Conservation (phyloP, 768 basidiomycete species). For the Hericium erinaceus region DNA sequence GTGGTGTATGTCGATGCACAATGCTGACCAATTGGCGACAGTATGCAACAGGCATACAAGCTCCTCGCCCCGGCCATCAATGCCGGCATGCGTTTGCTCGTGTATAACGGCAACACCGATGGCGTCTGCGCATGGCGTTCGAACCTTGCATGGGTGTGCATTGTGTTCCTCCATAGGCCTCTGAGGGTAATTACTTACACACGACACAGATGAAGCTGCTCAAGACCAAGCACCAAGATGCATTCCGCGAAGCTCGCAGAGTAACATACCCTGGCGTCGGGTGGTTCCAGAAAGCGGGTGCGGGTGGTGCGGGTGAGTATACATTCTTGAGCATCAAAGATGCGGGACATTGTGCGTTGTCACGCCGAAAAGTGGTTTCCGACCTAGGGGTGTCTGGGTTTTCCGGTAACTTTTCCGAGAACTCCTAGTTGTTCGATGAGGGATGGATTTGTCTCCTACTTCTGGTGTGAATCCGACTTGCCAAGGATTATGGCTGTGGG, state of each 20-base stretch:
- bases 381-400: too few species aligned
- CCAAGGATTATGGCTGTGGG: too few species aligned
- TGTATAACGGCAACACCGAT: not conserved
- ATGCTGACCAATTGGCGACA: not conserved
- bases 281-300: not conserved
- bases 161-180: too few species aligned
- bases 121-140: not conserved
- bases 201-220: not conserved
- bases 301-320: not conserved
- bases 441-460: too few species aligned
- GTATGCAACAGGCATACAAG: not conserved
- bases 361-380: too few species aligned
- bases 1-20: not conserved
- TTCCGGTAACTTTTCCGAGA: too few species aligned
- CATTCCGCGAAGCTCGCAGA: not conserved
- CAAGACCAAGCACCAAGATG: not conserved
- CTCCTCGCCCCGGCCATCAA: not conserved
- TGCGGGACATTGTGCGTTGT: not conserved
- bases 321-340: not conserved
- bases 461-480: too few species aligned
- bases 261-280: not conserved
- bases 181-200: too few species aligned
- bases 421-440: too few species aligned
- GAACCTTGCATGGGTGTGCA: not conserved
- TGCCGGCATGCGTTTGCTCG: not conserved